Conservation (phyloP, 129 eudicot species). For the Centrapalus pauciflorus region DNA sequence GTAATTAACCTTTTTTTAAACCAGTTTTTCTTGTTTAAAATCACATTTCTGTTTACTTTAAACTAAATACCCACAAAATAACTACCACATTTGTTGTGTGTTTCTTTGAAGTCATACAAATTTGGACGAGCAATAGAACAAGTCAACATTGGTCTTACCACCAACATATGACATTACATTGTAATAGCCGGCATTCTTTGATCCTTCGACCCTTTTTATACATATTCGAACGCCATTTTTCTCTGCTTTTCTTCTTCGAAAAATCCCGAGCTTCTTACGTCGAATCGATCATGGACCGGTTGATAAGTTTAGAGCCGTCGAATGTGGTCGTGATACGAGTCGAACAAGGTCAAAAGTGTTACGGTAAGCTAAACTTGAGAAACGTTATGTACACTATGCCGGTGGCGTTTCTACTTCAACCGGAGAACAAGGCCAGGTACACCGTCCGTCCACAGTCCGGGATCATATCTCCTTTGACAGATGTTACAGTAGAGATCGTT, state of each 20-base stretch:
- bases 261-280: background rate
- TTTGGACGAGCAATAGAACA: slow-evolving; percentile 59
- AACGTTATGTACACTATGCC: slow-evolving; percentile 91
- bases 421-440: slow-evolving; percentile 44
- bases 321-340: slow-evolving; percentile 52
- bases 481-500: slow-evolving; percentile 42
- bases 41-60: no score
- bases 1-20: no score
- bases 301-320: slow-evolving; percentile 65
- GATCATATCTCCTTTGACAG: slow-evolving; percentile 53
- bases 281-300: slow-evolving; percentile 48
- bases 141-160: slow-evolving; percentile 54
- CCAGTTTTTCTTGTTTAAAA: no score
- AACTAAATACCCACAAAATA: no score
- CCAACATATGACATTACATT: slow-evolving; percentile 45
- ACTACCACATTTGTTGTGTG: no score
- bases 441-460: slow-evolving; percentile 56
- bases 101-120: slow-evolving; percentile 7
- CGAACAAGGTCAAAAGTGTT: slow-evolving; percentile 53
- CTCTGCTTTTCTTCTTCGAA: background rate
- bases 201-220: background rate
- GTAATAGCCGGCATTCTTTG: slow-evolving; percentile 36
- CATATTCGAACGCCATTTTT: slow-evolving; percentile 18
- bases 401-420: slow-evolving; percentile 62
- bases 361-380: slow-evolving; percentile 47